Percentiles rank a stretch among this genome's conserved stretches.
These are phyloP conservation scores for Allium sativum DNA, from an alignment of 106 monocot species.

Conservation along the genomic window DNA sequence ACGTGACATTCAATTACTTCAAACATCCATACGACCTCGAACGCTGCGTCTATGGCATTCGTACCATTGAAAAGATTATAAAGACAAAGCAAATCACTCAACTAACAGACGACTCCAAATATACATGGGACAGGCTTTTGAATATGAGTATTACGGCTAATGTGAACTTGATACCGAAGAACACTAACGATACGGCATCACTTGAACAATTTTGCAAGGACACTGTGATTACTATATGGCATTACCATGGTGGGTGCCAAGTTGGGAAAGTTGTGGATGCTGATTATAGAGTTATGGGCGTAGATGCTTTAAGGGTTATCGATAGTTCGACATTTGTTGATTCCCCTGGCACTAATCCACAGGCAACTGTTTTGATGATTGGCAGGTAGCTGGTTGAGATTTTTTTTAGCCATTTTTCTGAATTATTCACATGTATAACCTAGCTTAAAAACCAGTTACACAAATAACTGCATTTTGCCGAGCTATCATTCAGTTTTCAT, in stretches of 20 bases:
- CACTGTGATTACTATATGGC: slow-evolving; percentile 72
- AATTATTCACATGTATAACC: neutral
- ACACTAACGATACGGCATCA: slow-evolving; percentile 46
- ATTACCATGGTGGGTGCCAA: slow-evolving; percentile 73
- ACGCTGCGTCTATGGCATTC: slow-evolving; percentile 41
- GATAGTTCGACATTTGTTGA: slow-evolving; percentile 38
- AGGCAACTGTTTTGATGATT: slow-evolving; percentile 68
- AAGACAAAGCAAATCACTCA: slow-evolving; percentile 25
- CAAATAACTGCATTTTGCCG: neutral
- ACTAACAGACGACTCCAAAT: slow-evolving; percentile 16
- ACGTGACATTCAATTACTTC: slow-evolving; percentile 88
- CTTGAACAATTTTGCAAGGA: slow-evolving; percentile 62
- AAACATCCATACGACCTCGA: slow-evolving; percentile 40
- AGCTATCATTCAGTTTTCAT: neutral
- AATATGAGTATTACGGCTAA: slow-evolving; percentile 51
- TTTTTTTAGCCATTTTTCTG: neutral
- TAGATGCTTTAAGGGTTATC: slow-evolving; percentile 29
- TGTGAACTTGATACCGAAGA: slow-evolving; percentile 58
- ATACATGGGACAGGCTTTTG: slow-evolving; percentile 25
- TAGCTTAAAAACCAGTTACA: neutral
- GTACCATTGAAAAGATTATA: slow-evolving; percentile 39
- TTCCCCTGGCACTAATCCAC: slow-evolving; percentile 76
- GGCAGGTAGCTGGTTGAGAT: slow-evolving; percentile 32
- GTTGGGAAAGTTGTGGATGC: slow-evolving; percentile 49
- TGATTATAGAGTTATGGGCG: slow-evolving; percentile 33